Evolutionary conservation across 495 filamentous ascomycete genomes (phyloP).

Genomic region (Durotheca rogersii): DNA sequence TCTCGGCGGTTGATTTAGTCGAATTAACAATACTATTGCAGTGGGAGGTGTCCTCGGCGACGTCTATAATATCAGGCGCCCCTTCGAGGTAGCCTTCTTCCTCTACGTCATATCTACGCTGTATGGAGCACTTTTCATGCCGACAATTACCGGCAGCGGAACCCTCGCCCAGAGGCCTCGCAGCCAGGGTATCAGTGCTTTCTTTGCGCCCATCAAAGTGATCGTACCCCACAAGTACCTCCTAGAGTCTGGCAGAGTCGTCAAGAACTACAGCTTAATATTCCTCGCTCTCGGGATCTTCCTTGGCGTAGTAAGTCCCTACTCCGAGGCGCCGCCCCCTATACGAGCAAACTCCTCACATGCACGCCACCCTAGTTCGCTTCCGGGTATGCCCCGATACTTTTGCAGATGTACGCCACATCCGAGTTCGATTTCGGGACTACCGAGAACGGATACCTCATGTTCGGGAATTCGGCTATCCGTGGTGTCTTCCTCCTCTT

Average conservation of each 20-base stretch:
- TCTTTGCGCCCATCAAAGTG: conserved; percentile 56
- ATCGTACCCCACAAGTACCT: conserved; percentile 50
- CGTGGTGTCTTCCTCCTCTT: conserved; percentile 56
- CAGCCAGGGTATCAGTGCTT: conserved; percentile 40
- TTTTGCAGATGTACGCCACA: conserved; percentile 57
- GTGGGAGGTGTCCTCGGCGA: conserved; percentile 56
- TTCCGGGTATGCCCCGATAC: conserved; percentile 53
- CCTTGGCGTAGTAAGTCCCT: conserved; percentile 48
- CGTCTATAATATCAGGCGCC: conserved; percentile 49
- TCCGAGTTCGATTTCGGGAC: conserved; percentile 56
- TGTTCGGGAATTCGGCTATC: conserved; percentile 54
- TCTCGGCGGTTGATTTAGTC: neutral
- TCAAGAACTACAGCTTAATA: conserved; percentile 52
- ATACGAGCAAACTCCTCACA: neutral
- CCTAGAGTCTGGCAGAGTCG: conserved; percentile 41
- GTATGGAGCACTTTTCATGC: conserved; percentile 38
- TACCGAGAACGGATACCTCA: conserved; percentile 53
- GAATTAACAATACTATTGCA: conserved; percentile 13
- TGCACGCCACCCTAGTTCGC: conserved; percentile 46
- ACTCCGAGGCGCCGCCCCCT: neutral
- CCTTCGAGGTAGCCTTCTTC: conserved; percentile 53
- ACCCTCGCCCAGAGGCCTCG: conserved; percentile 27
- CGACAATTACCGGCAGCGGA: conserved; percentile 14
- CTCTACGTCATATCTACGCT: conserved; percentile 46
- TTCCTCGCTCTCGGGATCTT: conserved; percentile 57